These are phyloP conservation scores for Venturiaceae sp. DNA, from an alignment of 2,329 filamentous ascomycete genomes.

Conservation along the genomic window DNA sequence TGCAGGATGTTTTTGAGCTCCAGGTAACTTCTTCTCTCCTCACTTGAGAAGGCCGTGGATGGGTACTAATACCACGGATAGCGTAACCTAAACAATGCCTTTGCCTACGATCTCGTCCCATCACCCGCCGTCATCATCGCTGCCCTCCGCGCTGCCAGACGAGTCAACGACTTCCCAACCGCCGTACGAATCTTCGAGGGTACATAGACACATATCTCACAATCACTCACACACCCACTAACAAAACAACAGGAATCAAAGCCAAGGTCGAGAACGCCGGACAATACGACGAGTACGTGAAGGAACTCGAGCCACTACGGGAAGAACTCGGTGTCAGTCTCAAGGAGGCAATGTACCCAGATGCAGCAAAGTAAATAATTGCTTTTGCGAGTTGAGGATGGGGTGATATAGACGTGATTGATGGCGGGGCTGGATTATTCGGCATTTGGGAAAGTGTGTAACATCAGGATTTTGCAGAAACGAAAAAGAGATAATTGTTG, in stretches of 20 bases:
- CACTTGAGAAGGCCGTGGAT: background rate
- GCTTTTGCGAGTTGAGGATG: background rate
- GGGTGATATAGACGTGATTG: background rate
- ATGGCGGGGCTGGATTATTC: background rate
- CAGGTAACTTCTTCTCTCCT: slow-evolving; percentile 57
- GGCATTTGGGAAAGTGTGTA: background rate
- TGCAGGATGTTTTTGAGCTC: slow-evolving; percentile 99
- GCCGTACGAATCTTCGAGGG: slow-evolving; percentile 98
- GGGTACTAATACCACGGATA: slow-evolving; percentile 24
- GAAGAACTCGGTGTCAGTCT: slow-evolving; percentile 87
- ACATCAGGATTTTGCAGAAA: background rate
- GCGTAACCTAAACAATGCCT: slow-evolving; percentile 98
- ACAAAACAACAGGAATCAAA: slow-evolving; percentile 65
- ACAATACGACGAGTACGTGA: slow-evolving; percentile 94
- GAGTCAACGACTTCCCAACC: slow-evolving; percentile 97
- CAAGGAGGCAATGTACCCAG: slow-evolving; percentile 87
- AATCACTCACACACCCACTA: background rate
- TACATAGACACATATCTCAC: slow-evolving; percentile 37
- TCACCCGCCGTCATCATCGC: slow-evolving; percentile 83
- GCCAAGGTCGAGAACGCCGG: slow-evolving; percentile 98
- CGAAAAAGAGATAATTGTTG: background rate
- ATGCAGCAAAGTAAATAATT: slow-evolving; percentile 13
- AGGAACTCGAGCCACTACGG: slow-evolving; percentile 83
- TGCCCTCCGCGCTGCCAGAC: slow-evolving; percentile 83
- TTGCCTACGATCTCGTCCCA: slow-evolving; percentile 98